Percentiles rank a stretch among this genome's conserved stretches.
These are phyloP conservation scores for Xerocomellus dryophilus DNA, from an alignment of 768 basidiomycete genomes.

Conservation along the genomic window DNA sequence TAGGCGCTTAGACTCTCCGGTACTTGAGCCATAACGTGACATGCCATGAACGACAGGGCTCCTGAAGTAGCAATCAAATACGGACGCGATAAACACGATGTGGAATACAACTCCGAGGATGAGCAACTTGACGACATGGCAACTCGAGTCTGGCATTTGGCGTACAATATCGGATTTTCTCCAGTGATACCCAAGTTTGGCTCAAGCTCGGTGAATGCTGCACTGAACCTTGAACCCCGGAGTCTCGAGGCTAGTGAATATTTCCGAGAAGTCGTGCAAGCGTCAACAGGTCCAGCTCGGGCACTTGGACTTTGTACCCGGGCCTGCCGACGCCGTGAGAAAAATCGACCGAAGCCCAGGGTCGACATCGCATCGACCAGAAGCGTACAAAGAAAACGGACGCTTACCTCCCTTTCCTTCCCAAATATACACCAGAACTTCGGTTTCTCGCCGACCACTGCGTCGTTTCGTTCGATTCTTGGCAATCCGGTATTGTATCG, in stretches of 20 bases:
- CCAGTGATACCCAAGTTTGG: neutral
- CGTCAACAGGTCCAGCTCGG: neutral
- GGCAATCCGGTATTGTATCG: too few relatives aligned
- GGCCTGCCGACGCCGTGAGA: too few relatives aligned
- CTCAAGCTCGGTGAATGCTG: neutral
- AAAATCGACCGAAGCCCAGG: too few relatives aligned
- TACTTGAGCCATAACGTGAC: conserved; percentile 47
- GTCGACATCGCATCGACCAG: too few relatives aligned
- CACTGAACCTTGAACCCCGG: too few relatives aligned
- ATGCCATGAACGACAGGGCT: conserved; percentile 81
- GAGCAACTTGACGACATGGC: conserved; percentile 42
- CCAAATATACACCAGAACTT: too few relatives aligned
- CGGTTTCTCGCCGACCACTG: too few relatives aligned
- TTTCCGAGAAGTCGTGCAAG: neutral
- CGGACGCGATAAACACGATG: conserved; percentile 64
- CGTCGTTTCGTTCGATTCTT: too few relatives aligned
- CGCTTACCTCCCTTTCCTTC: too few relatives aligned
- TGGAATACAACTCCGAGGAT: conserved; percentile 73
- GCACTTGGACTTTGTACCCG: too few relatives aligned
- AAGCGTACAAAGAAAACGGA: too few relatives aligned
- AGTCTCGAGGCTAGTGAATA: neutral
- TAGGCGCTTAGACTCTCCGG: conserved; percentile 62
- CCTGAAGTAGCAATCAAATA: conserved; percentile 87
- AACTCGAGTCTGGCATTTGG: conserved; percentile 16
- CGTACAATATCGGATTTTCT: neutral